Evolutionary conservation across 495 filamentous ascomycete genomes (phyloP).

Genomic region (Sphaerosporella brunnea): DNA sequence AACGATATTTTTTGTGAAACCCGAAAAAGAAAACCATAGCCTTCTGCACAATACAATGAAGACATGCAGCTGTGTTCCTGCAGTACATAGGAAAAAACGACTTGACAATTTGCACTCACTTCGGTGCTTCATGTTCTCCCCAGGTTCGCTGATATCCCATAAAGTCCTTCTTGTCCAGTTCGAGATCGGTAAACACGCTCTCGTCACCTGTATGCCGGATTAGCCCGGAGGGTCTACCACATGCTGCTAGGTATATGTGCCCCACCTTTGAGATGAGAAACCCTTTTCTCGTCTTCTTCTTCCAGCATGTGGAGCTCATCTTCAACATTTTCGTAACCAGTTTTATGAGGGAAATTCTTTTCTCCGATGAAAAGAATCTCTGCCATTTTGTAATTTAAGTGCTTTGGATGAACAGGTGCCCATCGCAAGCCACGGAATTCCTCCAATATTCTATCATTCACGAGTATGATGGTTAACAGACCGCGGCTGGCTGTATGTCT

Average conservation of each 20-base stretch:
- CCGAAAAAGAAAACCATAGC: no score
- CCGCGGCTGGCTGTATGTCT: no score
- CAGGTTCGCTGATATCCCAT: constrained; percentile 12
- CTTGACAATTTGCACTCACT: no score
- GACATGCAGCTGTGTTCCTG: no score
- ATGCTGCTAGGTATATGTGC: not conserved
- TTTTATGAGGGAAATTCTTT: constrained; percentile 9
- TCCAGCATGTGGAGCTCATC: constrained; percentile 18
- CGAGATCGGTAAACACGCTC: constrained; percentile 22
- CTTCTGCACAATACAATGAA: no score
- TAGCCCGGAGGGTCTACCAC: no score
- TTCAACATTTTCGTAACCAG: constrained; percentile 9
- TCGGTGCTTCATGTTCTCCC: constrained; percentile 3
- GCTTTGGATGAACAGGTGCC: constrained; percentile 54
- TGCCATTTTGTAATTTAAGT: constrained; percentile 59
- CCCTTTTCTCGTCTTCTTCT: constrained; percentile 17
- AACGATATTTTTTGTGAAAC: no score
- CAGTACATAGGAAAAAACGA: no score
- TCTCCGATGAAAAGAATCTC: constrained; percentile 76
- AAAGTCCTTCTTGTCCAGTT: constrained; percentile 19
- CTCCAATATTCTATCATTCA: constrained; percentile 44
- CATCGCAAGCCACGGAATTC: constrained; percentile 61
- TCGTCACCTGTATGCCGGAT: constrained; percentile 6
- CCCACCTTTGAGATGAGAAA: constrained; percentile 14
- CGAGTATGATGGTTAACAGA: no score